Conservation (phyloP, 176 grass and related monocot species). For the Carex cristatella region DNA sequence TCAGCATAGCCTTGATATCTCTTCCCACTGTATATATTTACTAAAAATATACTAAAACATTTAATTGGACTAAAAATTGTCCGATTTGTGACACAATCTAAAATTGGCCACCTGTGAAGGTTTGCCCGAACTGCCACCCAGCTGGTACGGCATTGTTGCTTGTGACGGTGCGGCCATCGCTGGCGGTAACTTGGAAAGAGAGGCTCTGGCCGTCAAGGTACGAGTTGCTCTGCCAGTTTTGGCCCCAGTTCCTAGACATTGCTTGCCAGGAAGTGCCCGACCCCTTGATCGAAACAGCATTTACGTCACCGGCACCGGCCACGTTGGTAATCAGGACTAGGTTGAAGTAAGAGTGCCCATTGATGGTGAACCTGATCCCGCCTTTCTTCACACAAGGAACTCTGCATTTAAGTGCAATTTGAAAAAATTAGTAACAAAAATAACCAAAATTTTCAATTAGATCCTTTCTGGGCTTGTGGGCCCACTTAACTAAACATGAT, state of each 20-base stretch:
- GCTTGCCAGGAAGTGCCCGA: conserved; percentile 63
- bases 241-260: conserved; percentile 85
- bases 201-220: conserved; percentile 67
- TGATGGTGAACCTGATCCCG: conserved; percentile 83
- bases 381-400: conserved; percentile 89
- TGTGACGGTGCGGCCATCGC: conserved; percentile 60
- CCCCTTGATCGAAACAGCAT: conserved; percentile 69
- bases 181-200: conserved; percentile 66
- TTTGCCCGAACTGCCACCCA: conserved; percentile 76
- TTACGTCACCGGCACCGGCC: conserved; percentile 68
- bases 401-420: conserved; percentile 15
- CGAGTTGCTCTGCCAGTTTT: conserved; percentile 96
- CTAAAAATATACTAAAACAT: conserved; percentile 12
- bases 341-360: conserved; percentile 93
- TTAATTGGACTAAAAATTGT: conserved; percentile 4
- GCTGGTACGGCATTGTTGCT: conserved; percentile 49
- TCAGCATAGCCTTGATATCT: conserved; percentile 54
- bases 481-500: background rate
- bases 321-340: conserved; percentile 86
- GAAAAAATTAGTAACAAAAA: conserved; percentile 7
- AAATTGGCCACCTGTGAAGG: conserved; percentile 64
- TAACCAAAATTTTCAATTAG: background rate
- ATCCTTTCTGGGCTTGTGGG: background rate
- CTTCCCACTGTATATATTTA: conserved; percentile 23
- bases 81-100: conserved; percentile 16